phyloP scores from a whole-genome alignment of 2,329 filamentous ascomycete genomes.

The Verticillium tricorpus region DNA sequence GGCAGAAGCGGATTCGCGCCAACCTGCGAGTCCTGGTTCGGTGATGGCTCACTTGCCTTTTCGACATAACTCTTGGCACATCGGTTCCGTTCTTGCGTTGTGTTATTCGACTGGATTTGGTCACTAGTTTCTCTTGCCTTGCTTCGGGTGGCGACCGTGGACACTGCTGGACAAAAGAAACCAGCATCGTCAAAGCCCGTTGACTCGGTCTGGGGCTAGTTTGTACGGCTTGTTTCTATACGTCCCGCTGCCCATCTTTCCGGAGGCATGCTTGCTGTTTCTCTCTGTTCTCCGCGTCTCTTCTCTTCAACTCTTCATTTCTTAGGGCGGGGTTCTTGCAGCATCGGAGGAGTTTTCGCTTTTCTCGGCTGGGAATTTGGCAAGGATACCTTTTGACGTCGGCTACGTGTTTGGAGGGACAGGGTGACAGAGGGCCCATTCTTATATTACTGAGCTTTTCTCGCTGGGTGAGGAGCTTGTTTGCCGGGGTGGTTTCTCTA shows the following conservation, averaged over 20 bases:
- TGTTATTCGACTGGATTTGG: neutral
- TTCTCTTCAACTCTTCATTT: neutral
- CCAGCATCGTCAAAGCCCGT: neutral
- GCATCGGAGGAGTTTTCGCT: constrained; percentile 4
- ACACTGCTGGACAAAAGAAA: neutral
- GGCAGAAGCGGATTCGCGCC: neutral
- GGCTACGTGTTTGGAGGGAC: constrained; percentile 6
- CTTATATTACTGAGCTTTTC: neutral
- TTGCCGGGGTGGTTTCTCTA: neutral
- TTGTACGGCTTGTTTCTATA: neutral
- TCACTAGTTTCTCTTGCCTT: neutral
- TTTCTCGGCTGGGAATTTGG: neutral
- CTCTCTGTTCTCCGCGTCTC: neutral
- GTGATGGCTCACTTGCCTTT: neutral
- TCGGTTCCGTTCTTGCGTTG: neutral
- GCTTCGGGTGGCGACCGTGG: neutral
- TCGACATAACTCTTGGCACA: neutral
- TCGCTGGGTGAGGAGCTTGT: neutral
- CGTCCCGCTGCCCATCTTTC: neutral
- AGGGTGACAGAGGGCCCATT: neutral
- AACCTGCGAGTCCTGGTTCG: neutral
- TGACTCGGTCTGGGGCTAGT: neutral
- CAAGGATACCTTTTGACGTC: neutral
- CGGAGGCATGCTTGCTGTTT: neutral
- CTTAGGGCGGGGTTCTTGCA: constrained; percentile 1